Evolutionary conservation across 176 grass and related monocot species (phyloP), one percentile per base, ranked within the genome.

Genomic region (Ananas comosus): DNA sequence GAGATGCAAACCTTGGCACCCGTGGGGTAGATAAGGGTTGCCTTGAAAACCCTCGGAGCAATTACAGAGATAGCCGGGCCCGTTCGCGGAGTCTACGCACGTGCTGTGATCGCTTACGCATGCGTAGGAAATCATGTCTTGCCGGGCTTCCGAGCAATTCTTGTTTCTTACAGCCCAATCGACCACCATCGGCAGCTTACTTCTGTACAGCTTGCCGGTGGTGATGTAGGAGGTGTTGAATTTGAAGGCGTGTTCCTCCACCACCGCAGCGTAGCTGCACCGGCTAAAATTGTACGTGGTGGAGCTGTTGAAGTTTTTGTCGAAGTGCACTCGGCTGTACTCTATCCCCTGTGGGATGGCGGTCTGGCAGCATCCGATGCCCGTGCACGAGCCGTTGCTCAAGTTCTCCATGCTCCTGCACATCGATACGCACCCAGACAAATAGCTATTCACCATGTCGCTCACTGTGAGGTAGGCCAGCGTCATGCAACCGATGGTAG

Each of bases 301-400:
- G 0, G 68, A 72, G 23, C 1, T 66, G 64, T 66, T 67, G 33
- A 23, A 80, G 11, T 4, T 54, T 10, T 0, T 0, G 0, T 16
- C 48, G 4, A 72, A 72, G 0, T 0, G 0, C 10, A 68, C 22
- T 0, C 2, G 0, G 51, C 66, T 68, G 28, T 68, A 61, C 2
- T 21, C 74, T 13, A 48, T 52, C 49, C 22, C 5, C 25, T 74
- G 9, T 0, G 78, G 78, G n/a, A 74, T 69, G 12, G 50, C 3
- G 12, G 51, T 74, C 29, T 74, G 70, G 50, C 78, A 80, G 13
- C 70, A 80, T 21, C 78, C 78, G 2, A 63, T 63, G 11, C 78
- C 70, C 9, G 70, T 50, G 51, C 78, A 80, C 47, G 50, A 69
- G 0, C 10, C 50, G 1, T 69, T 24, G 1, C 5, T 74, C 9